These are phyloP conservation scores for Royoungia palumana DNA, from an alignment of 768 basidiomycete genomes.

Conservation along the genomic window DNA sequence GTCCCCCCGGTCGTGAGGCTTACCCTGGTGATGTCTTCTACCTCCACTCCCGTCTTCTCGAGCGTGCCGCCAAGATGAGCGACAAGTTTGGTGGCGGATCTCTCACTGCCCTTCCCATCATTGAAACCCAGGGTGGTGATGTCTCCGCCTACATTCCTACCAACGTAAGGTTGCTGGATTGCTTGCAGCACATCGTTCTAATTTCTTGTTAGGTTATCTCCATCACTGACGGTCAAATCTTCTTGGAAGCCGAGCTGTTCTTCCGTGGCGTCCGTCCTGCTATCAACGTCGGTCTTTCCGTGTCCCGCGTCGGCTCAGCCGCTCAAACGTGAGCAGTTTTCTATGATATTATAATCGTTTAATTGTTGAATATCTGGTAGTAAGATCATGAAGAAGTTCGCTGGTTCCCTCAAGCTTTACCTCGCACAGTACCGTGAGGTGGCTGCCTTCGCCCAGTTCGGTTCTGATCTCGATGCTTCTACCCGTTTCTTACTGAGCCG, in stretches of 20 bases:
- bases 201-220: slow-evolving; percentile 86
- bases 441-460: slow-evolving; percentile 98
- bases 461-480: slow-evolving; percentile 99
- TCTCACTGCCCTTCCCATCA: slow-evolving; percentile 97
- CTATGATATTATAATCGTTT: background rate
- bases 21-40: slow-evolving; percentile 99
- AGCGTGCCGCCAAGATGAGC: slow-evolving; percentile 99
- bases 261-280: slow-evolving; percentile 99
- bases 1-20: slow-evolving; percentile 99
- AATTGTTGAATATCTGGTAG: slow-evolving; percentile 33
- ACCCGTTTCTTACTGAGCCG: slow-evolving; percentile 97
- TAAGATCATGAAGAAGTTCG: slow-evolving; percentile 99
- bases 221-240: slow-evolving; percentile 99
- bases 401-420: slow-evolving; percentile 99
- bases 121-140: slow-evolving; percentile 99
- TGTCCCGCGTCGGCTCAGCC: slow-evolving; percentile 99
- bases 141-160: slow-evolving; percentile 99
- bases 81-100: slow-evolving; percentile 99
- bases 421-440: slow-evolving; percentile 99
- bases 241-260: slow-evolving; percentile 99
- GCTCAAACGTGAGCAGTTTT: slow-evolving; percentile 85
- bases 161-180: slow-evolving; percentile 50
- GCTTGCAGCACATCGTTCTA: background rate
- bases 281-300: slow-evolving; percentile 99
- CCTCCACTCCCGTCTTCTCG: slow-evolving; percentile 99